These are phyloP conservation scores for Aureobasidium sp. DNA, from an alignment of 2,329 filamentous ascomycete genomes.

Conservation along the genomic window DNA sequence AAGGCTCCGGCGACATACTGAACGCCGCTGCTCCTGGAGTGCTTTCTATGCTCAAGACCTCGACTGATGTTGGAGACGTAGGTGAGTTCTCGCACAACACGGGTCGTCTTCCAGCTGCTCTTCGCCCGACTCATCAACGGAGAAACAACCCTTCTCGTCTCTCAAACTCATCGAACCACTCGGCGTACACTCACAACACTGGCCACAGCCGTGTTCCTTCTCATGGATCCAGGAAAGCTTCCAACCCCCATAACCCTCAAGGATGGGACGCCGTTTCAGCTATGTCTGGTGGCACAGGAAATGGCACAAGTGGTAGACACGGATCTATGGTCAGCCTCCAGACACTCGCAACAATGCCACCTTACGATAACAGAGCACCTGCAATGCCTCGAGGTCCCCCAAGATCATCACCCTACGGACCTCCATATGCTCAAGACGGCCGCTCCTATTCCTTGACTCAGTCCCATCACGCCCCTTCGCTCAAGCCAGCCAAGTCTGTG, in stretches of 20 bases:
- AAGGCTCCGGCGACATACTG: constrained; percentile 21
- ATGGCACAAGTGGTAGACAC: background rate
- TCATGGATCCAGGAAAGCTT: constrained; percentile 35
- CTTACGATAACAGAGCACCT: constrained; percentile 33
- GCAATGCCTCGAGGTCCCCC: constrained; percentile 14
- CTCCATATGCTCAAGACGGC: constrained; percentile 28
- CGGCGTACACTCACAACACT: constrained; percentile 23
- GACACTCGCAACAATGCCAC: constrained; percentile 36
- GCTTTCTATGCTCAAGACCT: constrained; percentile 45
- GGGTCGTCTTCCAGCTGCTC: constrained; percentile 32
- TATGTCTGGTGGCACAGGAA: constrained; percentile 23
- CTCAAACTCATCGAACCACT: constrained; percentile 34
- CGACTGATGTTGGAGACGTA: constrained; percentile 43
- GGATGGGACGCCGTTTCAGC: constrained; percentile 36
- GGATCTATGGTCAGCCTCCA: constrained; percentile 37
- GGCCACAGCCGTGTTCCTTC: constrained; percentile 30
- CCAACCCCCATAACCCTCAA: constrained; percentile 30
- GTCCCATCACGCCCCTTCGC: constrained; percentile 20
- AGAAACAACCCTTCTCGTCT: constrained; percentile 31
- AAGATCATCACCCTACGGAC: background rate
- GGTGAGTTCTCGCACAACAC: constrained; percentile 34
- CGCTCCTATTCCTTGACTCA: constrained; percentile 39
- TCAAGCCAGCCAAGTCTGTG: constrained; percentile 28
- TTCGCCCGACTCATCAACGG: constrained; percentile 30
- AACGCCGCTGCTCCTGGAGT: constrained; percentile 33